Evolutionary conservation across 352 stramenopile genomes (phyloP).

Genomic region (Pythium oligandrum): DNA sequence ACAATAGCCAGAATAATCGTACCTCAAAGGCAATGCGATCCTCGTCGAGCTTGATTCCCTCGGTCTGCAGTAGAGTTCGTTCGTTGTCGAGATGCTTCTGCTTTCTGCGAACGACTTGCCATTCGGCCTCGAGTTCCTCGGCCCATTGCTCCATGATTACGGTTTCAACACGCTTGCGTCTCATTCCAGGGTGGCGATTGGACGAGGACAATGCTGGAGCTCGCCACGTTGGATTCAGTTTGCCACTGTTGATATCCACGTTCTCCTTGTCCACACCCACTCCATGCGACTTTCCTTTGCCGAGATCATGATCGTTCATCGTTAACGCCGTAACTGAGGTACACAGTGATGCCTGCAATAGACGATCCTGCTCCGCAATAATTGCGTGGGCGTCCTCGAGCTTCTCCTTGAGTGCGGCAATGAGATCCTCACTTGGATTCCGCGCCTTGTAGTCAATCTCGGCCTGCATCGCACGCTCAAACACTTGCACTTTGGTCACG

Average conservation of each 20-base stretch:
- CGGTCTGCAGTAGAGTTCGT: constrained; percentile 6
- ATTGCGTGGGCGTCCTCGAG: constrained; percentile 56
- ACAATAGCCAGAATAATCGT: neutral
- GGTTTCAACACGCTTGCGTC: constrained; percentile 9
- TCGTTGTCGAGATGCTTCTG: constrained; percentile 13
- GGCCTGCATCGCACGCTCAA: constrained; percentile 53
- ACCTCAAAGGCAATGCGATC: constrained; percentile 18
- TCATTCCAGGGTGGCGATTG: neutral
- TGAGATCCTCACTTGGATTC: constrained; percentile 19
- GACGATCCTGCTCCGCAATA: constrained; percentile 62
- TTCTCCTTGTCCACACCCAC: constrained; percentile 15
- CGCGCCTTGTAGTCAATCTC: constrained; percentile 31
- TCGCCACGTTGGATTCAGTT: neutral
- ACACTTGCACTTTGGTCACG: constrained; percentile 38
- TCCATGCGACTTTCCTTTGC: neutral
- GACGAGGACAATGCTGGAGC: neutral
- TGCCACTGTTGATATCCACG: constrained; percentile 17
- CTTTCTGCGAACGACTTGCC: constrained; percentile 10
- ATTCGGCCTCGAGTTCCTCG: constrained; percentile 14
- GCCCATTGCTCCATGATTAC: constrained; percentile 16
- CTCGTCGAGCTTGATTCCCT: constrained; percentile 13
- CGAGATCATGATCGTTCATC: neutral
- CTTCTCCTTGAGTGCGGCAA: constrained; percentile 47
- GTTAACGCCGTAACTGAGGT: neutral
- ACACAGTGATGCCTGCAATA: constrained; percentile 58